Conservation (phyloP, 129 eudicot species). For the Flaveria trinervia region DNA sequence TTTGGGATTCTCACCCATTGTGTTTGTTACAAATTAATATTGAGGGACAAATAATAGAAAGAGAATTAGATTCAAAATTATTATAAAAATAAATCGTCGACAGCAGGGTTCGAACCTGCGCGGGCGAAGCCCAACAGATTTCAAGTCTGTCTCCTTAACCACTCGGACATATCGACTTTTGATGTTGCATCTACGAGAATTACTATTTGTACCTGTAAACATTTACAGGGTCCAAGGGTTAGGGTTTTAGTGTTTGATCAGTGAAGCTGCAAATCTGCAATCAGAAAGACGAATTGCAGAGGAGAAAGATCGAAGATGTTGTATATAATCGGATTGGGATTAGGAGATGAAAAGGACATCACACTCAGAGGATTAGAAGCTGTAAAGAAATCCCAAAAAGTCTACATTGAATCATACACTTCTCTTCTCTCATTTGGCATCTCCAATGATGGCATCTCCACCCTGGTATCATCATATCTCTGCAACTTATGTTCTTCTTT, state of each 20-base stretch:
- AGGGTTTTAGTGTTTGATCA: no score
- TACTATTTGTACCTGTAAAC: no score
- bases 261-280: background rate
- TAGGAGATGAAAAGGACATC: conserved; percentile 87
- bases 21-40: no score
- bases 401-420: background rate
- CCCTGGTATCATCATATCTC: background rate
- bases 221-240: no score
- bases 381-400: background rate
- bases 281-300: background rate
- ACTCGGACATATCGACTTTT: conserved; percentile 99
- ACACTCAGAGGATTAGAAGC: conserved; percentile 81
- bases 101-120: conserved; percentile 99
- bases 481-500: background rate
- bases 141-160: conserved; percentile 99
- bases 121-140: conserved; percentile 99
- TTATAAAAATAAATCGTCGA: conserved; percentile 44
- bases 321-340: conserved; percentile 79
- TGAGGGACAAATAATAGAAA: no score
- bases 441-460: conserved; percentile 45
- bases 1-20: no score
- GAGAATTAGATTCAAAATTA: no score
- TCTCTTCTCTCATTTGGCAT: conserved; percentile 30
- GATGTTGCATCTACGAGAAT: no score
- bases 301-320: conserved; percentile 41